phyloP scores from a whole-genome alignment of 1,284 basidiomycete genomes.

The Retiboletus flavoniger region DNA sequence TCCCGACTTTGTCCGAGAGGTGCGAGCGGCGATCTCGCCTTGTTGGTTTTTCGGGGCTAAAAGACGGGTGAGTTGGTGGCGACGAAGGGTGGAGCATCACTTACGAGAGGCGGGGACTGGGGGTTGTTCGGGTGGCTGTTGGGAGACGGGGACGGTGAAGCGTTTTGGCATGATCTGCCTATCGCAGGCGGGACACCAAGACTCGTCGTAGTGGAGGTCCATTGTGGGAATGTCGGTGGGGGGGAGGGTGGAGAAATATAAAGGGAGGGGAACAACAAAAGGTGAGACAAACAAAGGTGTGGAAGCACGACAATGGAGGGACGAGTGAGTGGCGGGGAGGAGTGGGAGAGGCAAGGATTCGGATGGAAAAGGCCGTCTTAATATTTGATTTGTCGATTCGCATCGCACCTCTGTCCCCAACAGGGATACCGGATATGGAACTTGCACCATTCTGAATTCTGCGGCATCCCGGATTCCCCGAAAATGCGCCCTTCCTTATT shows the following conservation, averaged over 20 bases:
- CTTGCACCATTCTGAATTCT: conserved; percentile 10
- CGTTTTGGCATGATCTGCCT: conserved; percentile 70
- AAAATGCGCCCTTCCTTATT: conserved; percentile 29
- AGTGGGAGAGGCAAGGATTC: conserved; percentile 21
- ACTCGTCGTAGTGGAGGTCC: conserved; percentile 57
- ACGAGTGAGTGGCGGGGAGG: conserved; percentile 12
- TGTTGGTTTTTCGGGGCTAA: conserved; percentile 31
- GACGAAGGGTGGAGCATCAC: conserved; percentile 29
- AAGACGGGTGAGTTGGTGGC: conserved; percentile 16
- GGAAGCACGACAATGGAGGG: too few species aligned
- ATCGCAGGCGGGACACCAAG: conserved; percentile 74
- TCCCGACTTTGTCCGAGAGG: conserved; percentile 41
- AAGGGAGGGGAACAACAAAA: conserved; percentile 8
- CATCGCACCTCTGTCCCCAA: conserved; percentile 31
- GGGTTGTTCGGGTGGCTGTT: conserved; percentile 17
- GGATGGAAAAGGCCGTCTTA: conserved; percentile 33
- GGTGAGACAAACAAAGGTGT: conserved; percentile 23
- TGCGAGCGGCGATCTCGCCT: conserved; percentile 19
- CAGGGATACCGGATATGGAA: conserved; percentile 17
- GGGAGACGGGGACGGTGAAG: conserved; percentile 46
- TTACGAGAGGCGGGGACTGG: conserved; percentile 35
- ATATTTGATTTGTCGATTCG: conserved; percentile 41
- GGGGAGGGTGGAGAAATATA: conserved; percentile 10
- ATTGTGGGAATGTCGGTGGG: conserved; percentile 14
- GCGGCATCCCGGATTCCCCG: conserved; percentile 31